Percentiles rank a stretch among this genome's conserved stretches.
These are phyloP conservation scores for Parmales sp. DNA, from an alignment of 108 stramenopile species.

Conservation along the genomic window DNA sequence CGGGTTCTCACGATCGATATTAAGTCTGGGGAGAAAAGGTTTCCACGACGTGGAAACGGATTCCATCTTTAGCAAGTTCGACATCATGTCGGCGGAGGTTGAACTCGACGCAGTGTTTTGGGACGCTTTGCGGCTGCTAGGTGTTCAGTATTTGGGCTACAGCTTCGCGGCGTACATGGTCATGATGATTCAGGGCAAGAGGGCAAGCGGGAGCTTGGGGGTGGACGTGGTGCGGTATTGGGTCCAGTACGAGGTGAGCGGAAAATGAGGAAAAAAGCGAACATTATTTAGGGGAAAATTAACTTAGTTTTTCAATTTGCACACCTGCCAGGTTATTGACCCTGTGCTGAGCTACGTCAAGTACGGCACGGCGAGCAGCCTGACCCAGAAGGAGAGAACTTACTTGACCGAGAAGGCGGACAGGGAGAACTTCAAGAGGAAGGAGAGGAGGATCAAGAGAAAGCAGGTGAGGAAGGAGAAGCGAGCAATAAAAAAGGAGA, in stretches of 20 bases:
- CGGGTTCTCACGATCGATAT: not conserved
- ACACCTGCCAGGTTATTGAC: not conserved
- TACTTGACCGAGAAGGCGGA: constrained; percentile 1
- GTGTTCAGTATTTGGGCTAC: not conserved
- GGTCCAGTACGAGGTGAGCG: not conserved
- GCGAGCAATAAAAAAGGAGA: too few relatives aligned
- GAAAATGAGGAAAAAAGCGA: not conserved
- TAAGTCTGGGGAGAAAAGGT: not conserved
- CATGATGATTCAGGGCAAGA: not conserved
- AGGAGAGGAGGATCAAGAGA: not conserved
- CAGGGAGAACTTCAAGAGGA: not conserved
- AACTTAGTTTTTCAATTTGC: too few relatives aligned
- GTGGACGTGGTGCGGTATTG: not conserved
- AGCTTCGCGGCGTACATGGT: not conserved
- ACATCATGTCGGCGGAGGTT: not conserved
- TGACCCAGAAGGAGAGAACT: not conserved
- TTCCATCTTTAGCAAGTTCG: not conserved
- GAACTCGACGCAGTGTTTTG: not conserved
- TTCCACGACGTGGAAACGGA: not conserved
- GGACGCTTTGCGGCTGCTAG: not conserved
- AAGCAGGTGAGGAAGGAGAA: too few relatives aligned
- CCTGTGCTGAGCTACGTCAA: not conserved
- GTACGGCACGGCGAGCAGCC: not conserved
- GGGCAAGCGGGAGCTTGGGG: not conserved
- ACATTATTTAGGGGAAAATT: not conserved